Conservation (phyloP, 2,329 filamentous ascomycete species). For the Mollisia scopiformis region DNA sequence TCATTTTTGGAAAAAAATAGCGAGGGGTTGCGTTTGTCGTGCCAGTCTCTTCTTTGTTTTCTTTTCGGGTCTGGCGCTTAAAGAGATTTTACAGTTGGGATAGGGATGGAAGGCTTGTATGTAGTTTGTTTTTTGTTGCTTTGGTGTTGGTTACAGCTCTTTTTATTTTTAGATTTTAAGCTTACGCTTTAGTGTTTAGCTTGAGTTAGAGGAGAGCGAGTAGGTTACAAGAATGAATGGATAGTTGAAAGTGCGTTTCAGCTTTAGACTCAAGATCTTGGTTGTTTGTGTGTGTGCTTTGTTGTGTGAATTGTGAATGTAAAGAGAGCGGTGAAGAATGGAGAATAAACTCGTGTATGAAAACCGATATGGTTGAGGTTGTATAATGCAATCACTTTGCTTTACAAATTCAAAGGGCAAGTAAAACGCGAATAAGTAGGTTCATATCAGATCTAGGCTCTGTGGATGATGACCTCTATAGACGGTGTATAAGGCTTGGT, state of each 20-base stretch:
- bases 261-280: neutral
- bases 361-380: too few species aligned
- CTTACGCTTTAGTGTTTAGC: neutral
- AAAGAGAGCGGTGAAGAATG: too few species aligned
- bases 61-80: neutral
- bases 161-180: neutral
- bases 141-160: neutral
- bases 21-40: too few species aligned
- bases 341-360: too few species aligned
- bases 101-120: conserved; percentile 5
- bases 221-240: neutral
- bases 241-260: neutral
- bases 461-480: too few species aligned
- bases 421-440: too few species aligned
- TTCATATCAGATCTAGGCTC: too few species aligned
- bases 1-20: neutral
- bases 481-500: too few species aligned
- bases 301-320: too few species aligned
- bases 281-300: neutral
- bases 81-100: neutral
- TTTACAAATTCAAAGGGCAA: too few species aligned
- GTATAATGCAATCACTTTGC: too few species aligned
- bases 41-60: neutral
- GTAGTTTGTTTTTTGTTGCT: neutral
- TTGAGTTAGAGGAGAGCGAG: neutral